Evolutionary conservation across 352 stramenopile species (phyloP).

Genomic region (Aphanomyces astaci): DNA sequence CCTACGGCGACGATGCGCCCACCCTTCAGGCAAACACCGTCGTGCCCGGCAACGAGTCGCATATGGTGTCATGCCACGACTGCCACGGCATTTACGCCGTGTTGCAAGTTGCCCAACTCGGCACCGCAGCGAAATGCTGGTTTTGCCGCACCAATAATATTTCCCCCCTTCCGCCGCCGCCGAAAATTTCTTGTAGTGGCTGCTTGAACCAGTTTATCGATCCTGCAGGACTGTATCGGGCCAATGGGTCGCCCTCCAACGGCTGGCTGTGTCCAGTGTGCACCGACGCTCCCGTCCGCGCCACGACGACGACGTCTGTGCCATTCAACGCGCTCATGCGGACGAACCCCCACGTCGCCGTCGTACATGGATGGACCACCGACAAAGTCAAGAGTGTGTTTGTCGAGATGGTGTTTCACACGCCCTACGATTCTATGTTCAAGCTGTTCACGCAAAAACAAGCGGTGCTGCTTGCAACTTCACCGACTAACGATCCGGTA

Average conservation of each 20-base stretch:
- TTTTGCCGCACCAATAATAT: constrained; percentile 12
- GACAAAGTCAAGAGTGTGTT: not conserved
- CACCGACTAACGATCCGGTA: not conserved
- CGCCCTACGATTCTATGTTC: not conserved
- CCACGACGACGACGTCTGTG: not conserved
- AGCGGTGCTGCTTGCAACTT: not conserved
- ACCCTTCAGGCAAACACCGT: not conserved
- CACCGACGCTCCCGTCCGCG: not conserved
- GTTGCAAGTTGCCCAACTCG: not conserved
- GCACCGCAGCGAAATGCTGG: constrained; percentile 10
- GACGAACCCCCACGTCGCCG: not conserved
- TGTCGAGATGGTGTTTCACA: not conserved
- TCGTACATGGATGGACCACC: not conserved
- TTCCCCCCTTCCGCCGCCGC: not conserved
- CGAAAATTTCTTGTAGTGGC: not conserved
- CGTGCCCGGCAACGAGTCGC: not conserved
- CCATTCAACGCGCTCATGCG: not conserved
- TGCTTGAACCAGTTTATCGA: constrained; percentile 15
- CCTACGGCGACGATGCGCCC: not conserved
- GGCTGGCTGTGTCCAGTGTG: constrained; percentile 1
- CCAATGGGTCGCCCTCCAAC: not conserved
- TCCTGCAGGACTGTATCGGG: constrained; percentile 15
- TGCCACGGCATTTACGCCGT: constrained; percentile 19
- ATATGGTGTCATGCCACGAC: constrained; percentile 5
- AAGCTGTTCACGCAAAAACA: not conserved